Conservation (phyloP, 1,284 basidiomycete genomes). For the Ceratobasidium sp. region DNA sequence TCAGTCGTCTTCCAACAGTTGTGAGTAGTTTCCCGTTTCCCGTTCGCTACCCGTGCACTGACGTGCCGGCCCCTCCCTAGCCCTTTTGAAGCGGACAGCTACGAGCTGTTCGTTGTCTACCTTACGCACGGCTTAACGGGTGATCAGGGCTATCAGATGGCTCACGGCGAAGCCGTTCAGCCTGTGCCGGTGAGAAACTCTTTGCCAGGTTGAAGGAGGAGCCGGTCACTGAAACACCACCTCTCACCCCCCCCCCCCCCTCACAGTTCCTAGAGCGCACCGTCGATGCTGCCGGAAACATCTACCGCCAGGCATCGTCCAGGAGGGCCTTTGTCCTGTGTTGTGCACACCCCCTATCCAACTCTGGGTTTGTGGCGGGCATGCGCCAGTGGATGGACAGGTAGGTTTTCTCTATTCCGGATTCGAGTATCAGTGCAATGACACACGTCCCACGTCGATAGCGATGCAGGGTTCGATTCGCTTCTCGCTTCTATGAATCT, state of each 20-base stretch:
- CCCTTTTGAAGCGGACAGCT: not conserved
- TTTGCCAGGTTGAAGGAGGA: too few relatives aligned
- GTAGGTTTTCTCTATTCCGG: too few relatives aligned
- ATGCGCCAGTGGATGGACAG: not conserved
- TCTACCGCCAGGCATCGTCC: not conserved
- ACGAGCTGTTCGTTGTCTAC: not conserved
- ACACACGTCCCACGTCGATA: too few relatives aligned
- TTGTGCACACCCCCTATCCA: constrained; percentile 24
- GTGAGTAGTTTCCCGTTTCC: not conserved
- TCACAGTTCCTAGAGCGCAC: constrained; percentile 15
- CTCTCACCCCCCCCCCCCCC: too few relatives aligned
- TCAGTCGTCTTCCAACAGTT: not conserved
- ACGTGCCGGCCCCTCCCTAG: not conserved
- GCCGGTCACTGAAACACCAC: too few relatives aligned
- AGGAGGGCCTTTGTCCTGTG: not conserved
- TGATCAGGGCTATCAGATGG: constrained; percentile 33
- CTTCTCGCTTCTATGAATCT: constrained; percentile 1
- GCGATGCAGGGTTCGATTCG: too few relatives aligned
- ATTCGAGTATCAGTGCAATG: too few relatives aligned
- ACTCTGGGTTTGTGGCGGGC: not conserved
- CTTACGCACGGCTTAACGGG: constrained; percentile 31
- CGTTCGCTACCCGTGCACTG: not conserved
- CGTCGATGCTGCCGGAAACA: not conserved
- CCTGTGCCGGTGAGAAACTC: constrained; percentile 18
- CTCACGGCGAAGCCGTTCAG: not conserved